Evolutionary conservation across 805 yeast genomes (phyloP), one percentile per base, ranked within the genome.

Genomic region (Wickerhamiella brachini): DNA sequence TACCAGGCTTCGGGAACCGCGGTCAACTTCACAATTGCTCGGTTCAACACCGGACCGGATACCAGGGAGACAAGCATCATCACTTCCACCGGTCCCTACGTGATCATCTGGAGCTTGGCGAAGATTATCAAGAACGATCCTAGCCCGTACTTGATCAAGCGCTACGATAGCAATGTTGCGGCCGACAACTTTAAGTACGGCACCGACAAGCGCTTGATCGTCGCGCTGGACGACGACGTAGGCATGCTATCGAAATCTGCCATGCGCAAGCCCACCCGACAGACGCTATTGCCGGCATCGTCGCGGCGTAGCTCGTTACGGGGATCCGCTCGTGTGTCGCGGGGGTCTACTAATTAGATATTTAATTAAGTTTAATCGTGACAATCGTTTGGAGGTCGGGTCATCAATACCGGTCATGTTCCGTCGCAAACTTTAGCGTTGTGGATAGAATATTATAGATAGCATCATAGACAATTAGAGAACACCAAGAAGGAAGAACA

Each of bases 111-210:
- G 95, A 79, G 83, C 12, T 65, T 88, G 62, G 73, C 70, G 56
- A 77, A 80, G 54, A 71, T 83, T 13, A 62, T 81, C 44, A 68
- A 69, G 44, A 78, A 79, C 51, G 77, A 75, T 51, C 66, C 66
- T 44, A 73, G 71, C 23, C 75, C 83, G 6, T 85, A 85, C 63
- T 67, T 73, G 48, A 80, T 89, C 62, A 80, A 77, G 64, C 72
- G 78, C 51, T 83, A 83, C 62, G 67, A 71, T 21, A 75, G 76
- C 44, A 68, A 75, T 44, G 79, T 87, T 53, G 76, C 85, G 50
- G 86, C 83, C 43, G 90, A 85, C 59, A 82, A 83, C 62, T 88
- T 87, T 75, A 76, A 76, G 61, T 85, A 77, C 63, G 87, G 86
- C 23, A 75, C 85, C 18, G 81, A 80, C 56, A 74, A 77, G 59